Evolutionary conservation across 2,329 filamentous ascomycete species (phyloP).

Genomic region (Calonectria naviculata): DNA sequence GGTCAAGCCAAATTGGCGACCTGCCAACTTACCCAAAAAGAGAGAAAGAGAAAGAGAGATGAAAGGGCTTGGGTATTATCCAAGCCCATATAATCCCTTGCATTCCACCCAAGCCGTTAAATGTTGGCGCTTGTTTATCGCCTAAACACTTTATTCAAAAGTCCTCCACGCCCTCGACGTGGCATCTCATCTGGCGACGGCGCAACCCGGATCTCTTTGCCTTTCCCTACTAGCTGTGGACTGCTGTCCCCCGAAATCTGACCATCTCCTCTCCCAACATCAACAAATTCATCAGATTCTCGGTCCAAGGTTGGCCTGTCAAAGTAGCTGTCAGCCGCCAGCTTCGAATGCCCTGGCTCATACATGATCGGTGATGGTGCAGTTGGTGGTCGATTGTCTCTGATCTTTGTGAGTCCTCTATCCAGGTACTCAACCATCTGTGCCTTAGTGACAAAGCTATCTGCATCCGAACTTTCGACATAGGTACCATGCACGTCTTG

Average conservation of each 20-base stretch:
- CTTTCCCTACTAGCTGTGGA: constrained; percentile 29
- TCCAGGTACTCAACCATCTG: constrained; percentile 62
- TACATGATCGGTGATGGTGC: constrained; percentile 31
- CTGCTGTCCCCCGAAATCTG: constrained; percentile 29
- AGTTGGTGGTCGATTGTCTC: constrained; percentile 36
- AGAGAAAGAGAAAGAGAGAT: background rate
- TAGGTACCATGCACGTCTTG: constrained; percentile 47
- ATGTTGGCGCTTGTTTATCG: constrained; percentile 38
- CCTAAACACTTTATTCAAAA: constrained; percentile 51
- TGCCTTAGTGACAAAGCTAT: constrained; percentile 57
- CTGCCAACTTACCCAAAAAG: background rate
- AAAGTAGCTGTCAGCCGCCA: constrained; percentile 42
- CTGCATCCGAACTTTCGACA: constrained; percentile 43
- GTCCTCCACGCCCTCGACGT: constrained; percentile 42
- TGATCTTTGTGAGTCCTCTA: constrained; percentile 57
- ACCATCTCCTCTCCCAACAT: constrained; percentile 43
- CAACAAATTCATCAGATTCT: constrained; percentile 49
- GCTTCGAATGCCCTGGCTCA: constrained; percentile 45
- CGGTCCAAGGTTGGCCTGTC: constrained; percentile 37
- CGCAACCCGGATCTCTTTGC: constrained; percentile 32
- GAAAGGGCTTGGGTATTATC: background rate
- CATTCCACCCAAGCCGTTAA: background rate
- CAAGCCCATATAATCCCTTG: background rate
- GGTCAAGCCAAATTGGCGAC: constrained; percentile 8
- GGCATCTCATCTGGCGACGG: constrained; percentile 32